These are phyloP conservation scores for Chloromonas sp. DNA, from an alignment of 163 green algal species.

Conservation along the genomic window DNA sequence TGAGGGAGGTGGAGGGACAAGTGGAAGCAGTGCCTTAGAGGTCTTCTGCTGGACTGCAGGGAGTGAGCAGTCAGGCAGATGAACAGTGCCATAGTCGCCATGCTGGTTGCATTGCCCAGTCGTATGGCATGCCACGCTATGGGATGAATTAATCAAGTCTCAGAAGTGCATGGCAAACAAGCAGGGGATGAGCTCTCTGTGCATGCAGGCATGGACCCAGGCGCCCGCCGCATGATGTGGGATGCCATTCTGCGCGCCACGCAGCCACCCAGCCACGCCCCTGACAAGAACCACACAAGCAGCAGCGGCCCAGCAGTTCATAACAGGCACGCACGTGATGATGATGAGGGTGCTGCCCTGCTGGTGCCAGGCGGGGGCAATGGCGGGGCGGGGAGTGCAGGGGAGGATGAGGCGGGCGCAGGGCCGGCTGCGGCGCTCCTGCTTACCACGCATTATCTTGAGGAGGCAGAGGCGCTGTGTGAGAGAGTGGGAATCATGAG, in stretches of 20 bases:
- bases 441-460: slow-evolving; percentile 68
- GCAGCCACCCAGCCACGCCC: background rate
- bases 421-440: slow-evolving; percentile 39
- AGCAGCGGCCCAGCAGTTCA: background rate
- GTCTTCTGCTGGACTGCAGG: no score
- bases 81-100: no score
- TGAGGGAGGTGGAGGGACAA: no score
- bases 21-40: no score
- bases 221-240: slow-evolving; percentile 37
- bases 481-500: slow-evolving; percentile 29
- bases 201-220: slow-evolving; percentile 25
- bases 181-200: no score
- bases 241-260: slow-evolving; percentile 63
- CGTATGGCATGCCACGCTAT: no score
- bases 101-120: no score
- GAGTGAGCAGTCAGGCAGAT: no score
- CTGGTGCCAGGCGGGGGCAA: background rate
- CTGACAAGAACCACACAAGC: background rate
- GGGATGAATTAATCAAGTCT: no score
- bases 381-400: background rate
- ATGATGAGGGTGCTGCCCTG: no score
- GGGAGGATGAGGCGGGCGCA: slow-evolving; percentile 14
- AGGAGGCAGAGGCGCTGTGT: slow-evolving; percentile 46
- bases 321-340: no score
- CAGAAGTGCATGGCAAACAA: no score